Evolutionary conservation across 2,329 filamentous ascomycete genomes (phyloP).

Genomic region (Aspergillus arachidicola): DNA sequence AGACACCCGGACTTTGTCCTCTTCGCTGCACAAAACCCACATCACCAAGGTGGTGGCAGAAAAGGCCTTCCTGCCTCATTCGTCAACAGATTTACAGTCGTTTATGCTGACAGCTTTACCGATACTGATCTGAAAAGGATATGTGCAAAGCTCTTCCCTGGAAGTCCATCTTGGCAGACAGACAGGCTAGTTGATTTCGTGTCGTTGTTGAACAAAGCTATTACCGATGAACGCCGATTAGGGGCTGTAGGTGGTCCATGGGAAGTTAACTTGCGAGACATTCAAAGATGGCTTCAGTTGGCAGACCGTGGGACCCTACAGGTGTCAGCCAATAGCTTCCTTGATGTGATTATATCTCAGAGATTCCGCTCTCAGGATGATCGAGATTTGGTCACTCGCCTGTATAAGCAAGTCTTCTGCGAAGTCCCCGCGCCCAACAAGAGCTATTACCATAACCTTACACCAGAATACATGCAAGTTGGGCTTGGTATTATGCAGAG

Average conservation of each 20-base stretch:
- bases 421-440: constrained; percentile 44
- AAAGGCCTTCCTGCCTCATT: constrained; percentile 95
- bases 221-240: constrained; percentile 59
- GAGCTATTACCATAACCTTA: constrained; percentile 74
- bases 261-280: constrained; percentile 94
- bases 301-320: constrained; percentile 63
- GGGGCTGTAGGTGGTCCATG: constrained; percentile 72
- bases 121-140: constrained; percentile 80
- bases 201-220: constrained; percentile 73
- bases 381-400: constrained; percentile 61
- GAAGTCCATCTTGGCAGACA: constrained; percentile 61
- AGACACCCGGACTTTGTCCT: constrained; percentile 88
- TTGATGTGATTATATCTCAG: constrained; percentile 81
- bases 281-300: constrained; percentile 82
- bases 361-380: constrained; percentile 78
- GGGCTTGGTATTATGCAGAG: constrained; percentile 73
- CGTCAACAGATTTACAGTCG: constrained; percentile 96
- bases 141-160: constrained; percentile 74
- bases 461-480: constrained; percentile 69
- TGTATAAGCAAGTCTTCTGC: constrained; percentile 70
- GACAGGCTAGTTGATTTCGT: constrained; percentile 76
- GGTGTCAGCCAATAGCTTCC: constrained; percentile 70
- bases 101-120: constrained; percentile 90
- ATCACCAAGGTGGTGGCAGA: constrained; percentile 92
- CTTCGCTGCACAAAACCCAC: constrained; percentile 96